These are phyloP conservation scores for Pseudozyma sp. DNA, from an alignment of 1,284 basidiomycete species.

Conservation along the genomic window DNA sequence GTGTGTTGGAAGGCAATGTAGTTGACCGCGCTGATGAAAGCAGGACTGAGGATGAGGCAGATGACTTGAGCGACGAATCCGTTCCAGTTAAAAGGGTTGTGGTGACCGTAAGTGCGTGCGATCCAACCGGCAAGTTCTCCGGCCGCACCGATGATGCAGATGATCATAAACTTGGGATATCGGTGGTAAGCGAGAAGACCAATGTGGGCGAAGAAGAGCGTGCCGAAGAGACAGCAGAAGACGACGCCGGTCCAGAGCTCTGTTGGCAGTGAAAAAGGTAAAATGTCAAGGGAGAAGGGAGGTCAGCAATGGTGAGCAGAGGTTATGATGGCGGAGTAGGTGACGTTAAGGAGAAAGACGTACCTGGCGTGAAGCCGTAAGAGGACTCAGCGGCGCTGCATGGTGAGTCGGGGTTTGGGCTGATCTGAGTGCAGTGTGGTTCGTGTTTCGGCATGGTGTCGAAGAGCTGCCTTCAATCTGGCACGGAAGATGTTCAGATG, in stretches of 20 bases:
- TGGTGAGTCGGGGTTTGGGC: slow-evolving; percentile 17
- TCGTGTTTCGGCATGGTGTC: too few species aligned
- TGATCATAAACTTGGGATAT: slow-evolving; percentile 34
- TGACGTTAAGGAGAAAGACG: not conserved
- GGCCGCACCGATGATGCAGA: slow-evolving; percentile 29
- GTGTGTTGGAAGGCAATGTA: slow-evolving; percentile 44
- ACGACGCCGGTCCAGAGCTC: slow-evolving; percentile 43
- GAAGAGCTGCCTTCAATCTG: too few species aligned
- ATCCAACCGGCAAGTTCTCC: slow-evolving; percentile 49
- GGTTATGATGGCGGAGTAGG: too few species aligned
- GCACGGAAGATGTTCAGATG: too few species aligned
- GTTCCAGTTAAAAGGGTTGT: slow-evolving; percentile 37
- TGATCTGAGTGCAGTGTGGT: slow-evolving; percentile 13
- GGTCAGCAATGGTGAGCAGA: too few species aligned
- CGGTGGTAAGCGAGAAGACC: slow-evolving; percentile 30
- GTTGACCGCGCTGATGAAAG: slow-evolving; percentile 51
- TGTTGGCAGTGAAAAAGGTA: not conserved
- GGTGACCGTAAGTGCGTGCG: slow-evolving; percentile 26
- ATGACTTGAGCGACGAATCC: slow-evolving; percentile 49
- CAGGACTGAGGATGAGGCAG: slow-evolving; percentile 52
- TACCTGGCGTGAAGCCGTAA: slow-evolving; percentile 40
- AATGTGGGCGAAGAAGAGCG: slow-evolving; percentile 22
- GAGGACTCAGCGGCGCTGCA: slow-evolving; percentile 35
- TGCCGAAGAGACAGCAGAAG: slow-evolving; percentile 36
- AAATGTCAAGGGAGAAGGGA: not conserved